Conservation (phyloP, 2,329 filamentous ascomycete genomes). For the Diaporthe amygdali region DNA sequence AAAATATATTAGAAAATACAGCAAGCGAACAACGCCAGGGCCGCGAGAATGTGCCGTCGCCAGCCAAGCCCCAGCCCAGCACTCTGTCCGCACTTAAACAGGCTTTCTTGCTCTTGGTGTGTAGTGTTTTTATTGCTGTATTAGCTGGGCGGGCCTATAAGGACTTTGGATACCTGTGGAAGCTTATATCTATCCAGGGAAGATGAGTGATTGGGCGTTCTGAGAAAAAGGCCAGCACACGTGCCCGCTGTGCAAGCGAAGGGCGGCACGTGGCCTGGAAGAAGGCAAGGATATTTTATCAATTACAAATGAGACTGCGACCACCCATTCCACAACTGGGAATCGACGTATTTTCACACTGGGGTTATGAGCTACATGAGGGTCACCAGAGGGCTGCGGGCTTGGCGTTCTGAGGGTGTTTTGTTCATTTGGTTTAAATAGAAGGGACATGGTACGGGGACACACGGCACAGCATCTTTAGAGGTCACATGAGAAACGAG, state of each 20-base stretch:
- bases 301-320: background rate
- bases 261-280: background rate
- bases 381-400: background rate
- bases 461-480: conserved; percentile 3
- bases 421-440: background rate
- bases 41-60: background rate
- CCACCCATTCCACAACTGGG: background rate
- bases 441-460: background rate
- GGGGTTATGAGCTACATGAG: background rate
- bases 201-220: background rate
- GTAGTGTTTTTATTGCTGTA: background rate
- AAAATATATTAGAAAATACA: background rate
- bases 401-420: background rate
- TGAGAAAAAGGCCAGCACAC: too few species aligned
- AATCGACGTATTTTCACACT: background rate
- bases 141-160: background rate
- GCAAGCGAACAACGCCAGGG: background rate
- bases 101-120: background rate
- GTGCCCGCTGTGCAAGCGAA: background rate
- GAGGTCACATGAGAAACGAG: conserved; percentile 8
- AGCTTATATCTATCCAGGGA: background rate
- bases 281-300: background rate
- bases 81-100: background rate
- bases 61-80: background rate
- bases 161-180: background rate